These are phyloP conservation scores for Entomortierella parvispora DNA, from an alignment of 192 early-diverging fungal genomes.

Conservation along the genomic window DNA sequence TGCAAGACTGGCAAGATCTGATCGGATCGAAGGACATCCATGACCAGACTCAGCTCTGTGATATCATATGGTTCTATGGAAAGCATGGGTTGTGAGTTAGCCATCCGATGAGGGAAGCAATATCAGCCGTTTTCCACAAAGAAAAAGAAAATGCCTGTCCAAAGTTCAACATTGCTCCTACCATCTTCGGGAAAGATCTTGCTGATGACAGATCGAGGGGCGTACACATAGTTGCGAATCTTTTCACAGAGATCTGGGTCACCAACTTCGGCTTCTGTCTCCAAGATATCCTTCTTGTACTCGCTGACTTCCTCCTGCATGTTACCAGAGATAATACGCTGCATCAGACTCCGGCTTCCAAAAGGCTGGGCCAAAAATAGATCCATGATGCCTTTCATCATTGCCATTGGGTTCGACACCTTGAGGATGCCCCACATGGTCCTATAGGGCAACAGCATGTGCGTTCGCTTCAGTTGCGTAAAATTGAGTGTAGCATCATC, in stretches of 20 bases:
- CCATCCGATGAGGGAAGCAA: too few relatives aligned
- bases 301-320: slow-evolving; percentile 58
- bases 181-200: slow-evolving; percentile 15
- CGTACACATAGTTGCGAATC: slow-evolving; percentile 53
- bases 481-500: slow-evolving; percentile 55
- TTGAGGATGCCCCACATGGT: slow-evolving; percentile 55
- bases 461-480: slow-evolving; percentile 56
- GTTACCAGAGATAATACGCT: slow-evolving; percentile 58
- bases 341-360: slow-evolving; percentile 57
- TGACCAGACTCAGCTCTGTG: slow-evolving; percentile 10
- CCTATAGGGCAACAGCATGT: slow-evolving; percentile 58
- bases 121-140: too few relatives aligned
- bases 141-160: background rate
- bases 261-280: slow-evolving; percentile 22
- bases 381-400: slow-evolving; percentile 62
- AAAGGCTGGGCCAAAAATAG: slow-evolving; percentile 65
- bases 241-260: slow-evolving; percentile 55
- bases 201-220: slow-evolving; percentile 7
- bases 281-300: slow-evolving; percentile 52
- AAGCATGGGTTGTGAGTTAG: too few relatives aligned
- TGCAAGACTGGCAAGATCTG: slow-evolving; percentile 14
- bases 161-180: background rate
- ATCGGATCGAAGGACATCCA: slow-evolving; percentile 20
- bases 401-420: slow-evolving; percentile 59
- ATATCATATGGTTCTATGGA: slow-evolving; percentile 24